Base-by-base conservation (phyloP, 768 basidiomycete species). In the Nidularia sp. region DNA sequence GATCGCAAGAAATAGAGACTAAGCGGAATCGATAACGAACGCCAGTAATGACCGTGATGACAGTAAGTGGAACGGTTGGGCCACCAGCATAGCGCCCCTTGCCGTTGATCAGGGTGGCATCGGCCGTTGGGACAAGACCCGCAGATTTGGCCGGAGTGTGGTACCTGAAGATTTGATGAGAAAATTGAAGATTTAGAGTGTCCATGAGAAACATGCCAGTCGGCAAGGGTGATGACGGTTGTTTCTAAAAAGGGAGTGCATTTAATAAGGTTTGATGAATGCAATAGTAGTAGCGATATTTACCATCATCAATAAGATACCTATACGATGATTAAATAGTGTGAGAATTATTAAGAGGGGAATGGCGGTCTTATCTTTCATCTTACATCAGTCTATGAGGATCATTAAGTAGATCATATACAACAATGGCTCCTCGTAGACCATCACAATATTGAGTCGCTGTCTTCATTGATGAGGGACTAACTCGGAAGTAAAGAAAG, bases 371-470 rank as follows among this genome's bases (percentile, higher is more conserved):
- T 29, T 29, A 29, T 29, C 25, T 29, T 29, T 29, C 25, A 29
- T 29, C 47, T 45, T 36, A 56, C 55, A 52, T 50, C 6, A 5
- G 8, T 9, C 33, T 52, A 45, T 62, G 59, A 34, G 67, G 67
- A 47, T 66, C 64, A 18, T 57, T 36, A 4, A 47, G 51, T 42
- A 75, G 76, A 50, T 66, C 64, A 41, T 66, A 64, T 13, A 77
- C 58, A 15, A 78, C 62, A 31, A 76, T 12, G 6, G 69, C 64
- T 1, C 76, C 77, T 42, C 77, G 61, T 46, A 79, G 61, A 1
- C 76, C 76, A 49, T 78, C 77, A 39, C 77, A 78, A 50, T 77
- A 78, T 55, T 78, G 77, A 1, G 68, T 67, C 74, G 75, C 56
- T 77, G 74, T 2, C 64, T 64, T 8, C 43, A 57, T 54, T 71